These are phyloP conservation scores for Fusarium sp. DNA, from an alignment of 2,329 filamentous ascomycete species.

Conservation along the genomic window DNA sequence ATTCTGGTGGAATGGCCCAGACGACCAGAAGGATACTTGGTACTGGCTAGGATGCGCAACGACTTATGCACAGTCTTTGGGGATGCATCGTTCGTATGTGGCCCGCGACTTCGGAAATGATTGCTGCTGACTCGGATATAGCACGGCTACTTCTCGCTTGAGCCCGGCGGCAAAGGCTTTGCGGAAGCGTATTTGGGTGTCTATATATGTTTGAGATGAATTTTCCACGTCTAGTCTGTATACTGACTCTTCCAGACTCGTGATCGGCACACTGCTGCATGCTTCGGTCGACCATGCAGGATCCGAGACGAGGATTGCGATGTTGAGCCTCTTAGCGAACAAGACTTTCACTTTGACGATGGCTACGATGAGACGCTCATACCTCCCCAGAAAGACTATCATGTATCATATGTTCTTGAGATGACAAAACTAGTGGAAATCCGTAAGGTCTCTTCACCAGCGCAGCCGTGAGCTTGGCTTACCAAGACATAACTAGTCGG, in stretches of 20 bases:
- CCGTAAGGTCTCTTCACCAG: neutral
- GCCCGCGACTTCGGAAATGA: accelerated
- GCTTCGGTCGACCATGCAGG: constrained; percentile 25
- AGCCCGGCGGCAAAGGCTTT: constrained; percentile 4
- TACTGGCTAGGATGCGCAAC: constrained; percentile 35
- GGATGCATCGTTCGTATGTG: constrained; percentile 33
- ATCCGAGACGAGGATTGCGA: constrained; percentile 39
- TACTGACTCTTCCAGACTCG: constrained; percentile 7
- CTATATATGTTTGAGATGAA: constrained; percentile 19
- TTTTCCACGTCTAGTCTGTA: neutral
- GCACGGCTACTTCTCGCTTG: neutral
- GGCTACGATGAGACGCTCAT: neutral
- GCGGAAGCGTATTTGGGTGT: constrained; percentile 37
- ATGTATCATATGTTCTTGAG: constrained; percentile 25
- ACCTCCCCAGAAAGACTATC: constrained; percentile 10
- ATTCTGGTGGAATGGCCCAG: constrained; percentile 34
- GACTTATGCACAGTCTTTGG: constrained; percentile 28
- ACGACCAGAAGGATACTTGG: constrained; percentile 38
- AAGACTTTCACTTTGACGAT: constrained; percentile 26
- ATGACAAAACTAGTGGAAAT: constrained; percentile 19
- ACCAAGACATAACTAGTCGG: constrained; percentile 12
- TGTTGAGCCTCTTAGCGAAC: constrained; percentile 13
- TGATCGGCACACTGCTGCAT: constrained; percentile 31
- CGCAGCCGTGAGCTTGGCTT: accelerated
- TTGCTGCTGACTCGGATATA: neutral